phyloP scores from a whole-genome alignment of 129 eudicot species.

The Pseudognaphalium luteoalbum region DNA sequence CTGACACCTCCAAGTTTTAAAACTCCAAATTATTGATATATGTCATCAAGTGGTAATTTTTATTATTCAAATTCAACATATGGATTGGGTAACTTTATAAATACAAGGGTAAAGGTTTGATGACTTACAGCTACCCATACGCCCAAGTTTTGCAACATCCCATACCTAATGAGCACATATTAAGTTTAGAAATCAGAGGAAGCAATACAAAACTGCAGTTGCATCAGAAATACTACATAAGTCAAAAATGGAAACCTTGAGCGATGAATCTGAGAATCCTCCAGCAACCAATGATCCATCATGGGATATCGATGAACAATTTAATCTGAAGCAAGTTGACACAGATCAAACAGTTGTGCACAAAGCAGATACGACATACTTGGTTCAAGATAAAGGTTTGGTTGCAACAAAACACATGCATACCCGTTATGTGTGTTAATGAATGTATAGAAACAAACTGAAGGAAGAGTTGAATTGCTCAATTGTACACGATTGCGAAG shows the following conservation, averaged over 20 bases:
- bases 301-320: constrained; percentile 90
- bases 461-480: constrained; percentile 78
- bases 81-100: not conserved
- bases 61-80: not conserved
- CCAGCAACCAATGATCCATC: constrained; percentile 98
- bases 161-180: constrained; percentile 54
- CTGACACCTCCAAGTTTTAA: constrained; percentile 44
- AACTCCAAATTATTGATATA: constrained; percentile 9
- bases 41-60: not conserved
- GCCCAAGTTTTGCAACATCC: constrained; percentile 98
- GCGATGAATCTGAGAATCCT: constrained; percentile 95
- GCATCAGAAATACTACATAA: constrained; percentile 16
- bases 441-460: constrained; percentile 91
- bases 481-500: constrained; percentile 92
- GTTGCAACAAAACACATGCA: constrained; percentile 14
- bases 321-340: constrained; percentile 48
- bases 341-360: constrained; percentile 21
- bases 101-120: not conserved
- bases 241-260: constrained; percentile 56
- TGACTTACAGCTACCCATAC: constrained; percentile 64
- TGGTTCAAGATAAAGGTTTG: not conserved
- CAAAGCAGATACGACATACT: not conserved
- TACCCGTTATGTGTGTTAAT: constrained; percentile 89
- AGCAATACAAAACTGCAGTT: constrained; percentile 16
- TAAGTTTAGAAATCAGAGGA: constrained; percentile 18